Evolutionary conservation across 495 filamentous ascomycete species (phyloP).

Genomic region (Neurospora africana): DNA sequence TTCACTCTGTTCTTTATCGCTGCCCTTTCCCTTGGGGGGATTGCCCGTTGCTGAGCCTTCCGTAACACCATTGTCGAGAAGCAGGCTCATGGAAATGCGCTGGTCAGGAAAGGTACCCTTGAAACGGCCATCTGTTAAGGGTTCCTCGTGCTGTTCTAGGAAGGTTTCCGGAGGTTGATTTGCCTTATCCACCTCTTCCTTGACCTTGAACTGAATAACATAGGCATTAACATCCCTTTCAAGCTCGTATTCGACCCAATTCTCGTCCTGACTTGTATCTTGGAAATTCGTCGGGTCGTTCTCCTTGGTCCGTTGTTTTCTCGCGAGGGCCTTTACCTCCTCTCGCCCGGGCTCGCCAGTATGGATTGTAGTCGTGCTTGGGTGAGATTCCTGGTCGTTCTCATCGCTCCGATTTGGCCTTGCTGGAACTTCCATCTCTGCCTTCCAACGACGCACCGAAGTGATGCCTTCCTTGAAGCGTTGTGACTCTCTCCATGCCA

Average conservation of each 20-base stretch:
- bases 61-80: neutral
- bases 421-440: too few species aligned
- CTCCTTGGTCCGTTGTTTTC: neutral
- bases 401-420: too few species aligned
- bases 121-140: conserved; percentile 6
- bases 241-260: neutral
- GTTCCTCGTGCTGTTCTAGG: conserved; percentile 4
- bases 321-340: neutral
- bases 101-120: conserved; percentile 12
- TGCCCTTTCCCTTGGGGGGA: too few species aligned
- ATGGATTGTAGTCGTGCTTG: too few species aligned
- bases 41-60: too few species aligned
- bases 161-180: neutral
- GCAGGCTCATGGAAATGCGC: conserved; percentile 4
- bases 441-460: too few species aligned
- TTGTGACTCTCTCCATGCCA: too few species aligned
- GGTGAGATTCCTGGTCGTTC: too few species aligned
- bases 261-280: too few species aligned
- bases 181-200: neutral
- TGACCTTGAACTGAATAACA: conserved; percentile 9
- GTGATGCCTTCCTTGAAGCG: too few species aligned
- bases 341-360: conserved; percentile 1
- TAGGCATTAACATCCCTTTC: conserved; percentile 14
- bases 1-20: too few species aligned
- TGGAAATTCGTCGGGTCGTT: neutral